A percentile compares a stretch with the other conserved stretches of the same genome.
phyloP scores from a whole-genome alignment of 2,329 filamentous ascomycete genomes.

The Trichoderma sp. region DNA sequence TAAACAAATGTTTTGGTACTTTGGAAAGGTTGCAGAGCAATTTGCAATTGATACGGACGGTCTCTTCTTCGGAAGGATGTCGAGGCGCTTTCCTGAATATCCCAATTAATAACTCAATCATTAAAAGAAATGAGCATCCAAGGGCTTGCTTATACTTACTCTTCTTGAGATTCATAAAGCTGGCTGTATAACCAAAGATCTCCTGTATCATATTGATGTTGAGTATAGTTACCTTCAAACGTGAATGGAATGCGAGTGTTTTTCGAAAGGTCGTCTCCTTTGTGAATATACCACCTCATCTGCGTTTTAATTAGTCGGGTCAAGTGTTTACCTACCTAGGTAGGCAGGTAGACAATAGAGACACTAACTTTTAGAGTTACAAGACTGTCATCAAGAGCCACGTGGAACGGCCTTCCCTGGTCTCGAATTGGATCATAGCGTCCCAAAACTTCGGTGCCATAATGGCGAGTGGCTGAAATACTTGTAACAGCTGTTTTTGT shows the following conservation, averaged over 20 bases:
- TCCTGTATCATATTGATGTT: neutral
- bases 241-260: neutral
- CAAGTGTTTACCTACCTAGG: too few species aligned
- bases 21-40: neutral
- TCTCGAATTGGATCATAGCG: neutral
- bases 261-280: neutral
- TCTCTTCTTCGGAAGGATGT: neutral
- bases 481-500: neutral
- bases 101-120: neutral
- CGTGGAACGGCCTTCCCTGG: neutral
- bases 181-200: neutral
- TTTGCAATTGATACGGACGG: neutral
- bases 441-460: neutral
- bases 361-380: neutral
- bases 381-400: neutral
- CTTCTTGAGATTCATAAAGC: neutral
- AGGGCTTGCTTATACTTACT: neutral
- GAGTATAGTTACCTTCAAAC: rapidly evolving
- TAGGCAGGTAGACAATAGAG: neutral
- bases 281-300: neutral
- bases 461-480: neutral
- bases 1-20: neutral
- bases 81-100: neutral
- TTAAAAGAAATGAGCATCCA: neutral
- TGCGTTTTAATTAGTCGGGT: neutral